Evolutionary conservation across 148 eudicot genomes (phyloP), one percentile per base, ranked within the genome.

Genomic region (Hydrangea macrophylla): DNA sequence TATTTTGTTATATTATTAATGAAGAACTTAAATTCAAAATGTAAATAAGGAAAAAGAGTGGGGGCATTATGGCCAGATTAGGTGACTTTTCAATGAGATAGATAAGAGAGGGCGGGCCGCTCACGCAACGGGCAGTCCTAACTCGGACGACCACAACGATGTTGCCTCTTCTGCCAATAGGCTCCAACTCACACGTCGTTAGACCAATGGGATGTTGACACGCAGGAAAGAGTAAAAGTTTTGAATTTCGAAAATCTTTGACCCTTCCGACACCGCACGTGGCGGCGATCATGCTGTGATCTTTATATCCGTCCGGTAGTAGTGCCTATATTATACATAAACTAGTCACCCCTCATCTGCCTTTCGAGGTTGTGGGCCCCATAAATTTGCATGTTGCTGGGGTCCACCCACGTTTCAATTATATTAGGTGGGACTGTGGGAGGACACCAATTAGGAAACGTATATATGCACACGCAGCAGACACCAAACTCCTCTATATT

Each of bases 221-320:
- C 72, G 72, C 61, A 5, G 7, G 9, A 7, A 26, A 9, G 2
- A 7, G 44, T 7, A 55, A n/a, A n/a, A n/a, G n/a, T n/a, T 9
- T 23, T 7, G 17, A 64, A 18, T 64, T 50, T 48, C 33, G 8
- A 68, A 73, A 58, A 58, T 25, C 37, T 66, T 50, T 66, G 59
- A 66, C 65, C 36, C 45, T 65, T 12, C 62, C 57, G 70, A 73
- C 76, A 50, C 50, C 70, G 65, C 76, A 66, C 71, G 76, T 73
- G 65, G 76, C 66, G 66, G 76, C 76, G 71, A 26, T 58, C 37
- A 59, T 73, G 25, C 7, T 35, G 68, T 50, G 68, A 50, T 50
- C 39, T 30, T 39, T 27, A 23, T 8, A 9, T 33, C 33, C 37
- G 53, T 27, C 37, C 4, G 10, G 57, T 44, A 20, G n/a, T 15